Conservation (phyloP, 75 land plant species). For the Selaginella tamariscina region DNA sequence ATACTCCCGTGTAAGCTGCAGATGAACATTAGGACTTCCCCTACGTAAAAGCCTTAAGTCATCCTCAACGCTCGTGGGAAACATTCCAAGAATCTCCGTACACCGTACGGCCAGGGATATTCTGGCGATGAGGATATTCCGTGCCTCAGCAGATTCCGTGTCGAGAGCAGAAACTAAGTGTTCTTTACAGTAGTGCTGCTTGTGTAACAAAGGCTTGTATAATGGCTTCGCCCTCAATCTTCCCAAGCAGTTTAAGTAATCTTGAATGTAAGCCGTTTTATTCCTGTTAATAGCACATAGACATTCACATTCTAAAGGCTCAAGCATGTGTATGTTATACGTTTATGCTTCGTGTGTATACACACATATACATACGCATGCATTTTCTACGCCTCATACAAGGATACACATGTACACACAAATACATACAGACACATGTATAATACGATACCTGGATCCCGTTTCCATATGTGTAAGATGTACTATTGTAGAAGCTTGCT, state of each 20-base stretch:
- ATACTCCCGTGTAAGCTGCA: not conserved
- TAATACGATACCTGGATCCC: not conserved
- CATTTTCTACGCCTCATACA: not conserved
- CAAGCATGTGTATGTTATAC: not conserved
- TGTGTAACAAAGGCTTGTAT: conserved; percentile 1
- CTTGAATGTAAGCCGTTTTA: not conserved
- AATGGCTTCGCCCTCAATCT: not conserved
- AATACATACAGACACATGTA: not conserved
- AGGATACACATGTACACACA: not conserved
- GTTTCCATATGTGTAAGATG: not conserved
- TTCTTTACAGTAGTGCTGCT: conserved; percentile 16
- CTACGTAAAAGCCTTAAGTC: conserved; percentile 16
- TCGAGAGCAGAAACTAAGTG: conserved; percentile 6
- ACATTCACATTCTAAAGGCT: not conserved
- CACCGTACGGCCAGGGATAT: conserved; percentile 22
- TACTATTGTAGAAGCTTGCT: conserved; percentile 14
- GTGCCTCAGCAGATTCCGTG: conserved; percentile 2
- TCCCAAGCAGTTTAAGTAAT: not conserved
- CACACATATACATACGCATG: conserved; percentile 4
- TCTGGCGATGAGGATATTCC: conserved; percentile 14
- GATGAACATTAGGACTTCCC: not conserved
- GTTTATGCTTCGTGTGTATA: conserved; percentile 15
- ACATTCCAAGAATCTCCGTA: conserved; percentile 19
- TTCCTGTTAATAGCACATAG: not conserved
- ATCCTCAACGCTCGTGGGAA: conserved; percentile 27